Base-by-base conservation (phyloP, 2,329 filamentous ascomycete genomes). In the Ilyonectria mors-panacis region DNA sequence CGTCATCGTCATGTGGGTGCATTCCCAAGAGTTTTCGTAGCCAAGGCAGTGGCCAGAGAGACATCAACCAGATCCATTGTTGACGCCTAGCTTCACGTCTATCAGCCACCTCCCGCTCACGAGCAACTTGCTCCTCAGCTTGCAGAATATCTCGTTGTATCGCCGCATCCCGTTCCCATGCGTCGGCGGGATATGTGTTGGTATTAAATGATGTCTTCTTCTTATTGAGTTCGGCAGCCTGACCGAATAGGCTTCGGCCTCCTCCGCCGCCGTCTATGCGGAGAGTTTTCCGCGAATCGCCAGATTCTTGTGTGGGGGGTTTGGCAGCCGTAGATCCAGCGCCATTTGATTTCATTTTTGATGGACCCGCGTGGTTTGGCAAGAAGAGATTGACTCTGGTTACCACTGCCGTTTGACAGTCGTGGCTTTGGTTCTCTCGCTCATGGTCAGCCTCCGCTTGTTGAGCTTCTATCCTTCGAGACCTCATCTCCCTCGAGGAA, bases 101-200 rank as follows among this genome's bases (percentile, higher is more conserved):
- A 9, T 6, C 19, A 10, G 19, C 26, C 44, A 45, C 56, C 35
- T 69, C 67, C 47, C 61, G 65, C 28, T 70, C 69, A 35, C 65
- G 67, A 13, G 66, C 66, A n/a, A 58, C 15, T 37, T 66, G 65
- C 1, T 68, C 67, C 35, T 75, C 72, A 2, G 72, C 65, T 26
- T 72, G 65, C 4, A 55, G 35, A 15, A 74, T 76, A 7, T 73
- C 67, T 37, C 56, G 65, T 37, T 75, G 73, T 5, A 76, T 76
- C 1, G 61, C 59, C 6, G 15, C 35, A 35, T 70, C 70, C 3
- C 66, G 70, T 53, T 72, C 73, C 39, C 44, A 37, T 6, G 62
- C 42, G 19, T 73, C 68, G 10, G 37, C 47, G 2, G 68, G 66
- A 10, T 66, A 70, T 1, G 35, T 54, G 9, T 37, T 30, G 7